Evolutionary conservation across 371 early-diverging fungal species (phyloP), one percentile per base, ranked within the genome.

Genomic region (Funneliformis caledonium): DNA sequence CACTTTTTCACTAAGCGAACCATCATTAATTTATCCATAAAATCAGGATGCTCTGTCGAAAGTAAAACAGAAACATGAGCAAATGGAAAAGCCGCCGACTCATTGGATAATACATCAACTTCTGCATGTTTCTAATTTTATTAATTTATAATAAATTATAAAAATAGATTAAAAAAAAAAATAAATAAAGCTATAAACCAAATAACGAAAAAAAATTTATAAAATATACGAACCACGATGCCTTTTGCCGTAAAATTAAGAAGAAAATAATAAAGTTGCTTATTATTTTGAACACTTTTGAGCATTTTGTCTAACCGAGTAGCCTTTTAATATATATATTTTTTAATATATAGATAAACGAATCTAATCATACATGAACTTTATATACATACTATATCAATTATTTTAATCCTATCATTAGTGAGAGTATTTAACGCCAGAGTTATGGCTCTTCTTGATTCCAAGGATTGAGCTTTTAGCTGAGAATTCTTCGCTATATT

Each of bases 1-100:
- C 96, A 96, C 60, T 93, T 90, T 79, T 95, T 95, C 67, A 89
- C 85, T 56, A 96, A 82, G 9, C 96, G 88, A 10, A 92, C 92
- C 72, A 95, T 84, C n/a, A 96, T 81, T 59, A 95, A 89, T 8
- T 91, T 90, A 16, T 85, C 56, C 26, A 73, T 62, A 42, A 96
- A 90, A 42, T 84, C 86, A 26, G 93, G 90, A 59, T 94, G 91
- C 1, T 83, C 82, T 2, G 86, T 84, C 76, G 88, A 88, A 2
- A 96, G 78, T 62, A 93, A 80, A 47, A 94, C 91, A 9, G 89
- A 84, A 3, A 94, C 87, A 12, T 92, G 85, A 0, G 94, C 97
- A 4, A 95, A 83, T 22, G 72, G 72, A 26, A 72, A 72, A 22
- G 72, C 72, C 11, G 72, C 48, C 9, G 72, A 9, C 48, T 72